Base-by-base conservation (phyloP, 169 alveolate species). In the Plasmodium fragile region DNA sequence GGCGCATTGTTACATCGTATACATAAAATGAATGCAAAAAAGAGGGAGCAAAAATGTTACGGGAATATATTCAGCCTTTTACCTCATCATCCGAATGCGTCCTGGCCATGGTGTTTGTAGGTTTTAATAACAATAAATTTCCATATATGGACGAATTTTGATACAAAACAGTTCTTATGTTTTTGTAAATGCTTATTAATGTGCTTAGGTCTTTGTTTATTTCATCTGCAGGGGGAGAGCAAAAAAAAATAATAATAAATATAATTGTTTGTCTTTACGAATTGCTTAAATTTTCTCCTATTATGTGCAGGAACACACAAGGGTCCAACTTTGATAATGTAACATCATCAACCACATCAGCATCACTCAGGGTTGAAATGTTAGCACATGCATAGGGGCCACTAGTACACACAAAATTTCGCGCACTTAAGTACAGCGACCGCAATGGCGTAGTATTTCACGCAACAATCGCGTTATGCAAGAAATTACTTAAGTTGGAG, bases 41-140 rank as follows among this genome's bases (percentile, higher is more conserved):
- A 2, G 11, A 10, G 30, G 18, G 83, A 22, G n/a, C 16, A 65
- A 25, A 65, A 65, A 65, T n/a, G 8, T 65, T 65, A 65, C 18
- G 22, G 36, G 13, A 80, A 49, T 53, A 28, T 83, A 41, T 49
- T 11, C 53, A 52, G 30, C 36, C 69, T 32, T 84, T 32, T 84
- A 84, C 92, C 84, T 84, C 84, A 72, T 84, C 92, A 71, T 84
- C 84, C 16, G 92, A 45, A 49, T 84, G 83, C 10, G 92, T 84
- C 41, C 83, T 71, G 36, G 53, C 73, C 69, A 84, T 28, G 59
- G 53, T 73, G 39, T 84, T 41, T 3, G 32, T 43, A 11, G n/a
- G 28, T 43, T 84, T 84, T 55, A 84, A 73, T 45, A 84, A 84
- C 28, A 84, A 75, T 34, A 73, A 49, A 52, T 43, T 45, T 32